Base-by-base conservation (phyloP, 192 early-diverging fungal species). In the Gamsiella multidivaricata region DNA sequence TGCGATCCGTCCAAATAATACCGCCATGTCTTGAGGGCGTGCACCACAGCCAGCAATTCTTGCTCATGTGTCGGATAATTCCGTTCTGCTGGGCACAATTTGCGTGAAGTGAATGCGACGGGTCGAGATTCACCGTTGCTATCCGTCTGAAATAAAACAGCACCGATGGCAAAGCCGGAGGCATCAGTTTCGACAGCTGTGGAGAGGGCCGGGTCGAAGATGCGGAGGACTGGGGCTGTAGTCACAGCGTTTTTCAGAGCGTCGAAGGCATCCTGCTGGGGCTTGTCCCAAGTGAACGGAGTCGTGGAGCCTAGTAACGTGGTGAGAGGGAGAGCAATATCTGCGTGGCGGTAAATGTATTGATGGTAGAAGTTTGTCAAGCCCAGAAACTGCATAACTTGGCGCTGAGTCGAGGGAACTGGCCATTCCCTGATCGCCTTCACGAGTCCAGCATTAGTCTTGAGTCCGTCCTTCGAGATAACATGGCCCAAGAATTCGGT, bases 31-130 rank as follows among this genome's bases (percentile, higher is more conserved):
- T 61, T 58, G 26, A 86, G 67, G 1, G 72, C 60, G 39, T 82
- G 63, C 10, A 82, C 37, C n/a, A 87, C 78, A 15, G 81, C 85
- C 0, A 85, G 50, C 0, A 84, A 41, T 52, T 87, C 85, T 41
- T 75, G 61, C 54, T 83, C 69, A 56, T 83, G 76, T 0, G 58
- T 54, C 0, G 65, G 76, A 31, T 79, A 79, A 5, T 69, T 66
- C 23, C 49, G n/a, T 61, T 83, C 60, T 25, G 64, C 81, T 29
- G 47, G 23, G 3, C 46, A 52, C n/a, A 73, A 46, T 23, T 79
- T 79, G 31, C 66, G 61, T 15, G 66, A 73, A 54, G 76, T 71
- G 58, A 63, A 82, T 1, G 74, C 81, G 0, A 79, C 41, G 0
- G 81, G 81, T 25, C 51, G 60, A n/a, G 55, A 45, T 36, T 73